phyloP scores from a whole-genome alignment of 2,329 filamentous ascomycete species.

The Fusarium keratoplasticum region DNA sequence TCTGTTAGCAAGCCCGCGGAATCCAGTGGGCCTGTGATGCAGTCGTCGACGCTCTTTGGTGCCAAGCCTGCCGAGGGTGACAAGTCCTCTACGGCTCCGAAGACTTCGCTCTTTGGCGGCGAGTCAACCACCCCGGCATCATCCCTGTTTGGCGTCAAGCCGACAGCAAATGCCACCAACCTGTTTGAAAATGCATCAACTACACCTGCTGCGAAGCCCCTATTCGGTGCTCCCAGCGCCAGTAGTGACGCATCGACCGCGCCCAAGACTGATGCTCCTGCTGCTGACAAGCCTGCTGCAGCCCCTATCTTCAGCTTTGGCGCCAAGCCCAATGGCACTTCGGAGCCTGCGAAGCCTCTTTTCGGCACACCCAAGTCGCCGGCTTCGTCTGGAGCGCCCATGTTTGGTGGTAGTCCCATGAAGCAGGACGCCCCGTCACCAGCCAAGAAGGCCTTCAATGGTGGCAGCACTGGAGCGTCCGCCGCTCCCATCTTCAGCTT shows the following conservation, averaged over 20 bases:
- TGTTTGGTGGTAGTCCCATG: constrained; percentile 58
- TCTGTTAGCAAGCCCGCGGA: constrained; percentile 48
- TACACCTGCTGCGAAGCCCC: constrained; percentile 36
- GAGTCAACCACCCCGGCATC: constrained; percentile 28
- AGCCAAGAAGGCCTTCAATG: constrained; percentile 50
- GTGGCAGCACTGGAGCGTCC: constrained; percentile 37
- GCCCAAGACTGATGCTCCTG: constrained; percentile 39
- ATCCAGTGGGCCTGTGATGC: constrained; percentile 41
- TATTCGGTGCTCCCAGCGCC: constrained; percentile 46
- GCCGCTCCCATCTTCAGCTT: constrained; percentile 52
- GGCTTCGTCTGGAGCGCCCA: constrained; percentile 41
- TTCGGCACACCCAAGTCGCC: constrained; percentile 54
- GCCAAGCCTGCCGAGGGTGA: constrained; percentile 46
- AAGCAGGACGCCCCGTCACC: constrained; percentile 56
- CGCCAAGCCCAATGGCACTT: constrained; percentile 45
- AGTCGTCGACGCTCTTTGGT: constrained; percentile 51
- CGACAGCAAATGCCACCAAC: constrained; percentile 40
- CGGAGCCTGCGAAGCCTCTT: constrained; percentile 50
- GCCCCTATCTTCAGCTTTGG: constrained; percentile 51
- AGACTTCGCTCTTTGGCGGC: constrained; percentile 48
- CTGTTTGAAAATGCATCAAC: constrained; percentile 48
- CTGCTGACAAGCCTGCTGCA: constrained; percentile 36
- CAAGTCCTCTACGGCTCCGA: constrained; percentile 40
- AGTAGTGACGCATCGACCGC: constrained; percentile 21
- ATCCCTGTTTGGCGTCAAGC: constrained; percentile 43